phyloP scores from a whole-genome alignment of 2,329 filamentous ascomycete species.

The Geosmithia flava region DNA sequence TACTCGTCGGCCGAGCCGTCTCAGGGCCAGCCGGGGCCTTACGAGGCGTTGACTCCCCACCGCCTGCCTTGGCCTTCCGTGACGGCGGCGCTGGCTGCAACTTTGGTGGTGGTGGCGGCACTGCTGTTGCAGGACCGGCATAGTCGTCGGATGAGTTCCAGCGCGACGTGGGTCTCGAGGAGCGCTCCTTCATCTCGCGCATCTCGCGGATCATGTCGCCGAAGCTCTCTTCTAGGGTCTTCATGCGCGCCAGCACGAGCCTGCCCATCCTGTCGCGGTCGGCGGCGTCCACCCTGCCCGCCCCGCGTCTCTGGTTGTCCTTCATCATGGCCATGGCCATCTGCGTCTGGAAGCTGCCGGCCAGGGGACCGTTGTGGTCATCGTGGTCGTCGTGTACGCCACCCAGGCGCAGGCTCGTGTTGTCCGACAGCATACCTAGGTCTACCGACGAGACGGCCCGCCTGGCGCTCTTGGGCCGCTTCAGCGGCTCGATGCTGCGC shows the following conservation, averaged over 20 bases:
- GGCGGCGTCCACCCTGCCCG: slow-evolving; percentile 20
- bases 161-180: slow-evolving; percentile 28
- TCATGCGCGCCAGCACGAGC: slow-evolving; percentile 81
- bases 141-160: slow-evolving; percentile 29
- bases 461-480: slow-evolving; percentile 18
- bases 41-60: slow-evolving; percentile 15
- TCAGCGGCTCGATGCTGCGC: slow-evolving; percentile 34
- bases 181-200: slow-evolving; percentile 43
- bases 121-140: slow-evolving; percentile 4
- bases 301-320: slow-evolving; percentile 36
- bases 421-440: slow-evolving; percentile 63
- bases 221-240: slow-evolving; percentile 83
- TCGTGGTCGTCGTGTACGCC: slow-evolving; percentile 34
- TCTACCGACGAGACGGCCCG: slow-evolving; percentile 52
- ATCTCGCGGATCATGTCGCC: slow-evolving; percentile 76
- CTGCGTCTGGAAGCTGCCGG: slow-evolving; percentile 70
- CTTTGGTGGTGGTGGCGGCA: too few species aligned
- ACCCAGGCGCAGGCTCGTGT: slow-evolving; percentile 36
- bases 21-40: slow-evolving; percentile 11
- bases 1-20: slow-evolving; percentile 14
- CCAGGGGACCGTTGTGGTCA: slow-evolving; percentile 45
- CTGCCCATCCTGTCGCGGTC: slow-evolving; percentile 61
- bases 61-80: slow-evolving; percentile 13
- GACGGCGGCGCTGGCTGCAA: slow-evolving; percentile 19
- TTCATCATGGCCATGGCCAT: slow-evolving; percentile 61